Percentiles rank a stretch among this genome's conserved stretches.
These are phyloP conservation scores for Phytophthora idaei DNA, from an alignment of 352 stramenopile species.

Conservation along the genomic window DNA sequence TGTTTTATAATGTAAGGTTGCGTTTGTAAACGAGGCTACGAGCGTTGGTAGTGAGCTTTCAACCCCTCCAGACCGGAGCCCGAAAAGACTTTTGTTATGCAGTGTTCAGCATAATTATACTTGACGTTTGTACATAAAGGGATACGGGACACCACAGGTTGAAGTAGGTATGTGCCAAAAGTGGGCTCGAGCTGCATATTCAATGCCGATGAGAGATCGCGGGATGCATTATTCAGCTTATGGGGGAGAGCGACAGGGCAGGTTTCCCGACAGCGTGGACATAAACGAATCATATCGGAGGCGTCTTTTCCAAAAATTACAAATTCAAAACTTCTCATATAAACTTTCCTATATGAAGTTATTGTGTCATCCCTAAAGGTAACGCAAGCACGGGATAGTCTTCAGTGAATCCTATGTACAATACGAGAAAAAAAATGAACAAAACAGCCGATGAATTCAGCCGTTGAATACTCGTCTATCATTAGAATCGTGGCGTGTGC, in stretches of 20 bases:
- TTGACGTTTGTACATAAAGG: too few species aligned
- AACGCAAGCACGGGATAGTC: background rate
- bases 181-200: too few species aligned
- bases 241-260: background rate
- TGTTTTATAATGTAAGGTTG: too few species aligned
- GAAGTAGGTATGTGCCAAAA: too few species aligned
- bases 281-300: background rate
- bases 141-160: too few species aligned
- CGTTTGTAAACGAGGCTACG: too few species aligned
- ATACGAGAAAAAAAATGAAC: background rate
- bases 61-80: background rate
- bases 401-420: background rate
- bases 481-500: background rate
- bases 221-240: background rate
- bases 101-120: too few species aligned
- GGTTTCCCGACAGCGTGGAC: background rate
- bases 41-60: too few species aligned
- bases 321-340: slow-evolving; percentile 3
- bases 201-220: too few species aligned
- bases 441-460: background rate
- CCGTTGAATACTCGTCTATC: too few species aligned
- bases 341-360: background rate
- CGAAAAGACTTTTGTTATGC: too few species aligned
- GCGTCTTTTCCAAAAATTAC: slow-evolving; percentile 2
- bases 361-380: background rate